Conservation (phyloP, 2,329 filamentous ascomycete species). For the Pyricularia sp. region DNA sequence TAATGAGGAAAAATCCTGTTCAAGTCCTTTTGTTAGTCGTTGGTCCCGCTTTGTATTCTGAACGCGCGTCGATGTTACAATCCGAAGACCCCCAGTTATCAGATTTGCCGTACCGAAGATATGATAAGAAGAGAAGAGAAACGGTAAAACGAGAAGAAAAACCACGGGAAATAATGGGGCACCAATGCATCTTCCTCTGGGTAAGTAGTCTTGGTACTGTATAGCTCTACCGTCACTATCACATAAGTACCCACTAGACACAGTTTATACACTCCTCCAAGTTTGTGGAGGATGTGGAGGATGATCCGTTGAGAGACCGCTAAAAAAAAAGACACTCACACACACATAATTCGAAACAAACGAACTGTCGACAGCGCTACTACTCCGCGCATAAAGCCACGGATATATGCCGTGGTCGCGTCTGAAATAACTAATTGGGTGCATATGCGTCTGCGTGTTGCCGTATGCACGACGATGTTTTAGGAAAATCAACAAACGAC, state of each 20-base stretch:
- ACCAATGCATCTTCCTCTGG: not conserved
- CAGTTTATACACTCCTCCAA: not conserved
- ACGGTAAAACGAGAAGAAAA: no score
- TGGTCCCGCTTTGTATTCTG: not conserved
- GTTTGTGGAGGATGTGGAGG: not conserved
- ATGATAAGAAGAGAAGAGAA: not conserved
- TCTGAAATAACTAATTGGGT: not conserved
- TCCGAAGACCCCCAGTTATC: not conserved
- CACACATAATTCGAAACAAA: not conserved
- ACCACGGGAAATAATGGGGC: not conserved
- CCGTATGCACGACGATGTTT: not conserved
- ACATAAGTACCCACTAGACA: not conserved
- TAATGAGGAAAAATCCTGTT: not conserved
- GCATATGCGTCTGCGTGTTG: not conserved
- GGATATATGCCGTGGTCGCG: not conserved
- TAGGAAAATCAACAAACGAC: not conserved
- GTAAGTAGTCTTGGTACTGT: no score
- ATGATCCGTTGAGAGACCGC: not conserved
- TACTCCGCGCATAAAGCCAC: not conserved
- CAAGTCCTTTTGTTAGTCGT: not conserved
- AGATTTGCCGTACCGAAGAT: not conserved
- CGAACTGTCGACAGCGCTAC: not conserved
- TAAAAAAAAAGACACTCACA: not conserved
- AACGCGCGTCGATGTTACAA: not conserved
- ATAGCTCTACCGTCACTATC: not conserved